These are phyloP conservation scores for Russula olivacea DNA, from an alignment of 768 basidiomycete species.

Conservation along the genomic window DNA sequence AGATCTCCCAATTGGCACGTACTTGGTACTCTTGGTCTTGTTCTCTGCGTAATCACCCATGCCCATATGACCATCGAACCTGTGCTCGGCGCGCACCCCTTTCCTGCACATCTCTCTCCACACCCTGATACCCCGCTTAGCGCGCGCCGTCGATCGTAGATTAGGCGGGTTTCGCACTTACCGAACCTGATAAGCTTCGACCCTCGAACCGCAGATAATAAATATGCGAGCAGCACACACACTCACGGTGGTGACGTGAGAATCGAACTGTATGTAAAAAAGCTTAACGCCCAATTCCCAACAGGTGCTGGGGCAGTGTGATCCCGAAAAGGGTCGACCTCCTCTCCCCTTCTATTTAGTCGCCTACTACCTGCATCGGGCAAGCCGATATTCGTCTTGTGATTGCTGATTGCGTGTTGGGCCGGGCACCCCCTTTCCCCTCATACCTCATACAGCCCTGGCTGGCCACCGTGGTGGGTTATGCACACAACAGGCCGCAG, in stretches of 20 bases:
- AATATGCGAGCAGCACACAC: background rate
- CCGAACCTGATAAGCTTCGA: too few relatives aligned
- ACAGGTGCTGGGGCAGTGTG: constrained; percentile 17
- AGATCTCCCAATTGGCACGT: constrained; percentile 7
- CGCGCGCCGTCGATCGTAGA: constrained; percentile 2
- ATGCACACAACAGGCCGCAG: constrained; percentile 10
- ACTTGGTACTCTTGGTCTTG: background rate
- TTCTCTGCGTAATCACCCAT: constrained; percentile 11
- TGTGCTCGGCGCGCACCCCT: background rate
- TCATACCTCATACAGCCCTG: constrained; percentile 10
- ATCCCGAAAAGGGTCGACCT: constrained; percentile 16
- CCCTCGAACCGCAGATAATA: too few relatives aligned
- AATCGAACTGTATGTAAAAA: constrained; percentile 14
- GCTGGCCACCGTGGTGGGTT: constrained; percentile 10
- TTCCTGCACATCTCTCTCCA: too few relatives aligned
- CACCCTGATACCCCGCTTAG: too few relatives aligned
- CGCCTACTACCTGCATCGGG: constrained; percentile 18
- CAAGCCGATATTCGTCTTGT: constrained; percentile 18
- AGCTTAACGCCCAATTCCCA: constrained; percentile 19
- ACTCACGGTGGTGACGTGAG: constrained; percentile 17
- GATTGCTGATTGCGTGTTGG: constrained; percentile 12
- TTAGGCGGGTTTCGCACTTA: background rate
- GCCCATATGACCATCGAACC: background rate
- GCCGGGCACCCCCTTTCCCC: constrained; percentile 8
- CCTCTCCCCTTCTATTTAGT: constrained; percentile 18